These are phyloP conservation scores for Phaffia australis DNA, from an alignment of 768 basidiomycete genomes.

Conservation along the genomic window DNA sequence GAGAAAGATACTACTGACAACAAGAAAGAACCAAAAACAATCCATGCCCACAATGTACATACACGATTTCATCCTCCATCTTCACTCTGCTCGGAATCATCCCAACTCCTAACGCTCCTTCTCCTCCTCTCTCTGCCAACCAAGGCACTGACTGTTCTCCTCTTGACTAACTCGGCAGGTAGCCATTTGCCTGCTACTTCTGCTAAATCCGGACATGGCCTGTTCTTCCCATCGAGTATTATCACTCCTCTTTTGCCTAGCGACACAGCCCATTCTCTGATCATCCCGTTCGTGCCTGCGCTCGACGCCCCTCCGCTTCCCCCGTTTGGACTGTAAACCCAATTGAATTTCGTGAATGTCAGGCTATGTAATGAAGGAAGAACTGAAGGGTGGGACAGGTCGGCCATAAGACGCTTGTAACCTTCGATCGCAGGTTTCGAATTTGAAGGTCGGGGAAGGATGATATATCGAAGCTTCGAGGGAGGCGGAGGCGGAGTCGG, in stretches of 20 bases:
- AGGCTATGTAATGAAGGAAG: slow-evolving; percentile 5
- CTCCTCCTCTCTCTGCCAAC: background rate
- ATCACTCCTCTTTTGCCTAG: slow-evolving; percentile 27
- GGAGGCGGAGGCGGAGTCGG: slow-evolving; percentile 4
- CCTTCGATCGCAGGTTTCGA: background rate
- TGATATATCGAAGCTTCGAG: slow-evolving; percentile 30
- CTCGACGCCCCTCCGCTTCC: slow-evolving; percentile 29
- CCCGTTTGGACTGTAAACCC: slow-evolving; percentile 30
- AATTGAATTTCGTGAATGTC: slow-evolving; percentile 2
- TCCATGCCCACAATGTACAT: too few species aligned
- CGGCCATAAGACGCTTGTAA: background rate
- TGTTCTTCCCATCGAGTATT: slow-evolving; percentile 35
- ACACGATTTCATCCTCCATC: slow-evolving; percentile 9
- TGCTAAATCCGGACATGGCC: slow-evolving; percentile 25
- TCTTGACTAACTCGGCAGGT: background rate
- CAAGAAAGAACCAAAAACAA: too few species aligned
- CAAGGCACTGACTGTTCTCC: background rate
- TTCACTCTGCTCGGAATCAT: slow-evolving; percentile 16
- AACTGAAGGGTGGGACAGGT: slow-evolving; percentile 14
- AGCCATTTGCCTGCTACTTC: slow-evolving; percentile 1
- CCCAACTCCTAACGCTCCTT: slow-evolving; percentile 15
- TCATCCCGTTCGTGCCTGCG: slow-evolving; percentile 33
- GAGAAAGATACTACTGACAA: too few species aligned
- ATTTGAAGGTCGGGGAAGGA: slow-evolving; percentile 23
- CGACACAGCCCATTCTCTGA: slow-evolving; percentile 29